Evolutionary conservation across 768 basidiomycete genomes (phyloP).

Genomic region (Pleurotus tuoliensis): DNA sequence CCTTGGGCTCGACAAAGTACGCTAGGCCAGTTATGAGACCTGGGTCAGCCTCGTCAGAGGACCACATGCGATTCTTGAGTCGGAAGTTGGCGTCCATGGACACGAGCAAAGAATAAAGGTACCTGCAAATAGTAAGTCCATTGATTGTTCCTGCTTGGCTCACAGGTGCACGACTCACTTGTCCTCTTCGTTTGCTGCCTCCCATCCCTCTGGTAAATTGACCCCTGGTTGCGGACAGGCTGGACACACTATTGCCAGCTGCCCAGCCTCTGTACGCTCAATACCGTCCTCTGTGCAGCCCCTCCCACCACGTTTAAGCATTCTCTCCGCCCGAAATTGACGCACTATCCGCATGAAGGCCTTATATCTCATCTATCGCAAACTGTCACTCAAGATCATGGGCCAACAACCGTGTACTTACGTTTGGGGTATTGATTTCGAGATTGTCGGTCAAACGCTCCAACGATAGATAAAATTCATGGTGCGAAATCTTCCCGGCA

Average conservation of each 20-base stretch:
- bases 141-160: neutral
- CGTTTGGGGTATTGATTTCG: conserved; percentile 15
- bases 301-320: conserved; percentile 21
- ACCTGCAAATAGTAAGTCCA: neutral
- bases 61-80: neutral
- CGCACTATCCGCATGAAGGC: conserved; percentile 19
- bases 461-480: conserved; percentile 17
- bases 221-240: conserved; percentile 26
- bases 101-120: neutral
- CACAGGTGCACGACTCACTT: neutral
- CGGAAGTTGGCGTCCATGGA: conserved; percentile 1
- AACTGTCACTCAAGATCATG: neutral
- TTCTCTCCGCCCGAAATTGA: conserved; percentile 18
- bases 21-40: neutral
- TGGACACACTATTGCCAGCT: conserved; percentile 25
- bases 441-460: conserved; percentile 17
- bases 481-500: conserved; percentile 12
- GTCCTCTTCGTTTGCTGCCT: neutral
- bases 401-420: conserved; percentile 8
- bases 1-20: neutral
- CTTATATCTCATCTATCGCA: conserved; percentile 23
- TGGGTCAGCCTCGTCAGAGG: neutral
- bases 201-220: conserved; percentile 23
- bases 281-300: conserved; percentile 18
- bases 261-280: conserved; percentile 16